These are phyloP conservation scores for Zygoascus biomembranicola DNA, from an alignment of 805 yeast species.

Conservation along the genomic window DNA sequence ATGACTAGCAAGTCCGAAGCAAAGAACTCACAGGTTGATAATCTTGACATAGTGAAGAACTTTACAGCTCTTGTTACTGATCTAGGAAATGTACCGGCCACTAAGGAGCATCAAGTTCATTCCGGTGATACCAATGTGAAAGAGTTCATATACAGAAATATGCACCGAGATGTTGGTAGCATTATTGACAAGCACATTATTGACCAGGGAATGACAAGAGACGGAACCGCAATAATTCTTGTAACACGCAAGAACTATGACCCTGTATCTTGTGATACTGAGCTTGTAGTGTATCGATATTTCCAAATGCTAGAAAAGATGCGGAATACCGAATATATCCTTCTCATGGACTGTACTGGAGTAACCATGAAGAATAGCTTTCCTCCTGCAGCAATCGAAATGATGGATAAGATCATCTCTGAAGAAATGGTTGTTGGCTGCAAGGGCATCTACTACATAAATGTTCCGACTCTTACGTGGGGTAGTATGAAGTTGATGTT, in stretches of 20 bases:
- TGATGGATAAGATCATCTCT: slow-evolving; percentile 40
- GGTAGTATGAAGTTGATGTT: slow-evolving; percentile 20
- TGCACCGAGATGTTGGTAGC: slow-evolving; percentile 44
- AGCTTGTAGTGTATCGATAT: slow-evolving; percentile 48
- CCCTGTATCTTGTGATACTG: slow-evolving; percentile 34
- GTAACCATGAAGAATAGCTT: slow-evolving; percentile 30
- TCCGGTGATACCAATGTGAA: background rate
- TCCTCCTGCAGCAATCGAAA: slow-evolving; percentile 28
- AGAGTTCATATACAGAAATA: slow-evolving; percentile 69
- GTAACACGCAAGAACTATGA: slow-evolving; percentile 35
- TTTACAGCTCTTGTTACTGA: background rate
- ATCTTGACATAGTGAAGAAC: background rate
- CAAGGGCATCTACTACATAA: slow-evolving; percentile 41
- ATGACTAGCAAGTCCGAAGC: background rate
- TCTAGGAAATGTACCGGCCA: background rate
- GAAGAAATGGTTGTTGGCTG: slow-evolving; percentile 45
- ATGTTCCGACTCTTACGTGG: slow-evolving; percentile 29
- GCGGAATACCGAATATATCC: slow-evolving; percentile 59
- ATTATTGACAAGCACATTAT: slow-evolving; percentile 40
- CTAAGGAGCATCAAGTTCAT: background rate
- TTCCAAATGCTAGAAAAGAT: slow-evolving; percentile 60
- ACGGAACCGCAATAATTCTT: slow-evolving; percentile 64
- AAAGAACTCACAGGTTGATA: background rate
- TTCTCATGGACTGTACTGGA: slow-evolving; percentile 65
- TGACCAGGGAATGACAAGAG: slow-evolving; percentile 58